Conservation (phyloP, 441 rosid species). For the Adansonia madagascariensis region DNA sequence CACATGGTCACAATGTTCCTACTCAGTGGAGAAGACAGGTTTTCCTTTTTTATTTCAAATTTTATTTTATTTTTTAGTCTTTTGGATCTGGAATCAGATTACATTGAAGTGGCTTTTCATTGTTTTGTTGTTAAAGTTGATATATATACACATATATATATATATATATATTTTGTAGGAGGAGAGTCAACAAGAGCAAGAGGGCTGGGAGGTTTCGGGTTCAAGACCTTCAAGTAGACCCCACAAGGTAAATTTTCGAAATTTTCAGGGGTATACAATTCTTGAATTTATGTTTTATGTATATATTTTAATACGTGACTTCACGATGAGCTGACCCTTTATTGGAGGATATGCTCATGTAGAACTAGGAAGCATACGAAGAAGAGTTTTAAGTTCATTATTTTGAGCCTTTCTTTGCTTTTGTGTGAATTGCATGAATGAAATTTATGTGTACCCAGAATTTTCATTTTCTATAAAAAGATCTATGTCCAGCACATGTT, state of each 20-base stretch:
- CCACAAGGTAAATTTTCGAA: conserved; percentile 36
- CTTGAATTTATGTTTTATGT: background rate
- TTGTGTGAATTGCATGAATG: no score
- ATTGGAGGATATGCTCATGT: no score
- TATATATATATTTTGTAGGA: conserved; percentile 18
- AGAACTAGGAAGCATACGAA: no score
- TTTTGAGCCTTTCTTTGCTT: no score
- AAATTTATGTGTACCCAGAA: no score
- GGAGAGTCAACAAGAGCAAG: conserved; percentile 29
- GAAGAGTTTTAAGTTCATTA: no score
- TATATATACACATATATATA: background rate
- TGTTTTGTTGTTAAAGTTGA: background rate
- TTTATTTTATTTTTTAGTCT: background rate
- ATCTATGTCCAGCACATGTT: no score
- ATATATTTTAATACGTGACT: no score
- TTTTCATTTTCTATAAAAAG: no score
- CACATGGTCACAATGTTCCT: conserved; percentile 17
- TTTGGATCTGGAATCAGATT: background rate
- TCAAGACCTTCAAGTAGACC: conserved; percentile 46
- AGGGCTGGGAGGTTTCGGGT: conserved; percentile 31
- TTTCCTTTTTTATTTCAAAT: background rate
- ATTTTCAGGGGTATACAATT: background rate
- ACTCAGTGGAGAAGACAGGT: conserved; percentile 41
- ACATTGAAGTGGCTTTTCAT: background rate
- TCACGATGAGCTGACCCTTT: no score